Evolutionary conservation across 257 asterid species (phyloP), one percentile per base, ranked within the genome.

Genomic region (Fraxinus pennsylvanica): DNA sequence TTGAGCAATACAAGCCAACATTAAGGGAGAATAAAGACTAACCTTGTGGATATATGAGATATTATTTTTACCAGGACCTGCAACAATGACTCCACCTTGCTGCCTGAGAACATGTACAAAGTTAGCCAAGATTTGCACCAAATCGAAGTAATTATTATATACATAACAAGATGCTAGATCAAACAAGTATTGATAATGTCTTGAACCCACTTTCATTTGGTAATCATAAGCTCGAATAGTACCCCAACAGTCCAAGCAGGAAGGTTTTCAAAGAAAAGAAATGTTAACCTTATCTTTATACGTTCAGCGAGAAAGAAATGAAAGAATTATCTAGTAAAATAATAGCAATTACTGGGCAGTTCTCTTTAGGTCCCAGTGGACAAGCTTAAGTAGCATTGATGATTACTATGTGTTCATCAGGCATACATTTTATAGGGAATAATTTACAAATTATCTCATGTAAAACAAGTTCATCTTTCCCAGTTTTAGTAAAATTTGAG

Each of bases 41-140:
- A 90, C 99, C 97, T 88, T 93, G 84, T 90, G 98, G 80, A 90
- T 78, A 80, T 93, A 95, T 12, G 93, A 85, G 83, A 95, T 85
- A 84, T 89, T 91, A 52, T 67, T 67, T 92, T 91, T 90, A 72
- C 97, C 97, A 15, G 99, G 99, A 76, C 99, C 99, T 13, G 97
- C 99, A 69, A 95, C 91, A 35, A 95, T 83, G 77, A 93, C 88
- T 78, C 99, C 99, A 19, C 99, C 99, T 86, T 93, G 98, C 83
- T 84, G 92, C 99, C 98, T 95, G 90, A 75, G 73, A 87, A 82
- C 45, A 74, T 52, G 72, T 54, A 39, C 70, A 77, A 74, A 63
- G 69, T 63, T 4, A 63, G 15, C 35, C 35, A 32, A 59, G 72
- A 54, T 67, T 41, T 52, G 75, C 81, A 69, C 21, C 32, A 47